phyloP scores from a whole-genome alignment of 306 rosid genomes.

The Vigna radiata region DNA sequence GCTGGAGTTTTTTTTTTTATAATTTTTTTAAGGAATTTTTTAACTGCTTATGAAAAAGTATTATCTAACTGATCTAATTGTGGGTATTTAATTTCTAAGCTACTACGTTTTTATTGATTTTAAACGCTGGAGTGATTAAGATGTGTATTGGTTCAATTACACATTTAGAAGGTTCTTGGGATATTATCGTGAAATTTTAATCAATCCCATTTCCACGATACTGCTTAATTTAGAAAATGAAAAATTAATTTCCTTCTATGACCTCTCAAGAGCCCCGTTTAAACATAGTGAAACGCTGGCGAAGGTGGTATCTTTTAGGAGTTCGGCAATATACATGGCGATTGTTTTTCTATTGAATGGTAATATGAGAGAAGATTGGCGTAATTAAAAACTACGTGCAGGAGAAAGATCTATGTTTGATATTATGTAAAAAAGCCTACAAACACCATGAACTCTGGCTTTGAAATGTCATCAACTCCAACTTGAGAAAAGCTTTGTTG shows the following conservation, averaged over 20 bases:
- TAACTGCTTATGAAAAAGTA: neutral
- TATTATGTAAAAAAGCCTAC: neutral
- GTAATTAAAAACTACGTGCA: neutral
- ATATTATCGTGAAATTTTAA: neutral
- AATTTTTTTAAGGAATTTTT: neutral
- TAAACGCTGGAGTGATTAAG: too few relatives aligned
- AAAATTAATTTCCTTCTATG: neutral
- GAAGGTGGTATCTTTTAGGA: neutral
- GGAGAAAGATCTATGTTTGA: neutral
- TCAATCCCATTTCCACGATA: neutral
- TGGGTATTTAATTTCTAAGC: neutral
- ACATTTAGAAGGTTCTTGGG: neutral
- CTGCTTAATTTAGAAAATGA: neutral
- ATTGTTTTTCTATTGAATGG: neutral
- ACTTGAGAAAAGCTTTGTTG: neutral
- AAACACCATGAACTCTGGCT: neutral
- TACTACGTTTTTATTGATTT: neutral
- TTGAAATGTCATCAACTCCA: neutral
- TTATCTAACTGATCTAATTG: neutral
- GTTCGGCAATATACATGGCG: neutral
- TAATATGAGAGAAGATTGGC: neutral
- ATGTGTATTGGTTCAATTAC: neutral
- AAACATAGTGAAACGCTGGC: neutral
- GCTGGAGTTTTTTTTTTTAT: neutral
- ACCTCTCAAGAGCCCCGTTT: neutral